Evolutionary conservation across 2,329 filamentous ascomycete genomes (phyloP).

Genomic region (Xylariaceae sp.): DNA sequence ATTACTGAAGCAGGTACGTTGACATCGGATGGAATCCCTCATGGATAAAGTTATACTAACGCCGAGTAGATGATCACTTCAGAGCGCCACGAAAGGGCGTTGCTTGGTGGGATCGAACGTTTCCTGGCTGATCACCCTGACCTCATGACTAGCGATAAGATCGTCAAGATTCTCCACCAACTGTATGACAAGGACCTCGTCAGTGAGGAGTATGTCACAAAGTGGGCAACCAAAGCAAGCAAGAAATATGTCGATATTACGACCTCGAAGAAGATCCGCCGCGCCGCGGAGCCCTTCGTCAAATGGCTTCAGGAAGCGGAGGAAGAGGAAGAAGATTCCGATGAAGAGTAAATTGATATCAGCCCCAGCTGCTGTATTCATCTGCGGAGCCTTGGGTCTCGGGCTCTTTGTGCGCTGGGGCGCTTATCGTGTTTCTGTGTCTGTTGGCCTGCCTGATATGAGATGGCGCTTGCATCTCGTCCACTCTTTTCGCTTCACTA

Average conservation of each 20-base stretch:
- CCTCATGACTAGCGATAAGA: constrained; percentile 59
- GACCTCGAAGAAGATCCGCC: constrained; percentile 92
- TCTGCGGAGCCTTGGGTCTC: too few species aligned
- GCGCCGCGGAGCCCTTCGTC: constrained; percentile 89
- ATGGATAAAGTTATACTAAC: constrained; percentile 24
- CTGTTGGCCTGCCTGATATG: too few species aligned
- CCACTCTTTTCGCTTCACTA: too few species aligned
- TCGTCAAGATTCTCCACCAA: constrained; percentile 82
- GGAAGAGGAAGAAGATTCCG: constrained; percentile 61
- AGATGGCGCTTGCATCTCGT: too few species aligned
- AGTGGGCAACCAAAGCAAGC: constrained; percentile 92
- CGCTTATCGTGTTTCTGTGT: too few species aligned
- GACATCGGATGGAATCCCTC: constrained; percentile 6
- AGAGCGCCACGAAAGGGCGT: constrained; percentile 91
- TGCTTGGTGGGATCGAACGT: constrained; percentile 91
- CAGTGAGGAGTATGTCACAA: constrained; percentile 80
- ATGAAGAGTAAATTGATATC: constrained; percentile 39
- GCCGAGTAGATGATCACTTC: constrained; percentile 67
- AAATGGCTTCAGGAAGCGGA: constrained; percentile 89
- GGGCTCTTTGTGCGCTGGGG: too few species aligned
- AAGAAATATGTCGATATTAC: constrained; percentile 94
- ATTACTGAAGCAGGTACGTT: constrained; percentile 79
- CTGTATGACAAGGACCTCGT: constrained; percentile 90
- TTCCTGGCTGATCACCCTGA: constrained; percentile 80
- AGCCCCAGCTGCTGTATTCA: too few species aligned